Evolutionary conservation across 768 basidiomycete genomes (phyloP), one percentile per base, ranked within the genome.

Genomic region (Phaeotremella fagi): DNA sequence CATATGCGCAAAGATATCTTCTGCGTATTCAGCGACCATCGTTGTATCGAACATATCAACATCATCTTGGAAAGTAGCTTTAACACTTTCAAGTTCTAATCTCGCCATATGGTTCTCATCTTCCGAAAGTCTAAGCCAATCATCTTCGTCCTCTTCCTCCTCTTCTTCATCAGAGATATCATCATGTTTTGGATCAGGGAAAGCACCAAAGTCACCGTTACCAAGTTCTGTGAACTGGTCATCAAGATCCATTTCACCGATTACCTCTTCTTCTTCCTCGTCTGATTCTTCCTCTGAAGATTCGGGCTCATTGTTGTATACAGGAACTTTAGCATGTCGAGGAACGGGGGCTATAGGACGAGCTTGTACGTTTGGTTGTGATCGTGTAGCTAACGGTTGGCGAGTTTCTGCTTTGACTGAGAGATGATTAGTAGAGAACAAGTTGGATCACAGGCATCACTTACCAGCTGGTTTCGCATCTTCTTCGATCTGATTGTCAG

Each of bases 11-110:
- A 98, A 98, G 73, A 99, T 98, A 52, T 99, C 94, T 14, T 97
- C 90, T n/a, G 90, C 81, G 70, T 99, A 99, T 75, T 99, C 95
- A 16, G 92, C 90, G 36, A 95, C 94, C 92, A 99, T 94, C 1
- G 88, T 88, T 37, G 87, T 86, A 75, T 95, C 90, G 55, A 80
- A 81, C 68, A 73, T 84, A 80, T 88, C 87, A 36, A 82, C 75
- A 57, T 94, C 86, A 52, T 84, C 84, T 33, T 85, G 81, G 72
- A 83, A 85, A 31, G 74, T 75, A 44, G 72, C 72, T 48, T 83
- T 83, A 54, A 99, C 78, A 24, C 80, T 78, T 18, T 83, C 78
- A 25, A 98, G 76, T 68, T 88, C 80, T 50, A 59, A 47, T 54
- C 71, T 61, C 33, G 67, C 73, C 41, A 66, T 55, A 20, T 58